Conservation (phyloP, 2,329 filamentous ascomycete genomes). For the Delphinella strobiligena region DNA sequence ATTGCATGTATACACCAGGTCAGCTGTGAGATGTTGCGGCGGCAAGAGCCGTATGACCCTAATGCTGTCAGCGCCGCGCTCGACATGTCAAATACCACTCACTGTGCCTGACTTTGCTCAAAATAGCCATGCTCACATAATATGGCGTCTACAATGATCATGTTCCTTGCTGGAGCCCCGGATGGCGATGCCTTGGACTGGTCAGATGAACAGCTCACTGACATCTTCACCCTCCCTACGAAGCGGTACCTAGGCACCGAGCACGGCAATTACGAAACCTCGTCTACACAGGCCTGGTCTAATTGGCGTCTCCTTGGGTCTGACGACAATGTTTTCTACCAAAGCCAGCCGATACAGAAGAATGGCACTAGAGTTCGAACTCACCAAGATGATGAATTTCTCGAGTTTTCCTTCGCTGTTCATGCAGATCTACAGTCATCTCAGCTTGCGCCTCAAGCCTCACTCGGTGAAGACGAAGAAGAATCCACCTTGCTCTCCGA, state of each 20-base stretch:
- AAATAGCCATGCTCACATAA: no score
- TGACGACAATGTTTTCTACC: conserved; percentile 1
- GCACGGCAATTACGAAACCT: conserved; percentile 3
- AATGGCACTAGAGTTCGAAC: not conserved
- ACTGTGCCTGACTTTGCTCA: no score
- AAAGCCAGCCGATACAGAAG: conserved; percentile 5
- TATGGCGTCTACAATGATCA: conserved; percentile 14
- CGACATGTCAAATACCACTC: no score
- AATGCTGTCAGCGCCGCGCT: no score
- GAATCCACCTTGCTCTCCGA: conserved; percentile 26
- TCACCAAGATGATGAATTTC: conserved; percentile 47
- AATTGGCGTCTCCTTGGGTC: conserved; percentile 17
- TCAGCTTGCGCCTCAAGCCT: conserved; percentile 30
- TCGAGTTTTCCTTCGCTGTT: conserved; percentile 63
- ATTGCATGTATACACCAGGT: no score
- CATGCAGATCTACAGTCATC: conserved; percentile 56
- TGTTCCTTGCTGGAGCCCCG: conserved; percentile 53
- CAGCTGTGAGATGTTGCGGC: no score
- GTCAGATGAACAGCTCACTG: conserved; percentile 38
- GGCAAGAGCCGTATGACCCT: no score
- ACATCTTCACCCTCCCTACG: conserved; percentile 32
- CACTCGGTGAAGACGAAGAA: conserved; percentile 14
- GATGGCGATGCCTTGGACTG: conserved; percentile 41
- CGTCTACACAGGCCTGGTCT: conserved; percentile 11
- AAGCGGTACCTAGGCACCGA: conserved; percentile 24